Evolutionary conservation across 2,329 filamentous ascomycete species (phyloP).

Genomic region (Hypoxylon sp.): DNA sequence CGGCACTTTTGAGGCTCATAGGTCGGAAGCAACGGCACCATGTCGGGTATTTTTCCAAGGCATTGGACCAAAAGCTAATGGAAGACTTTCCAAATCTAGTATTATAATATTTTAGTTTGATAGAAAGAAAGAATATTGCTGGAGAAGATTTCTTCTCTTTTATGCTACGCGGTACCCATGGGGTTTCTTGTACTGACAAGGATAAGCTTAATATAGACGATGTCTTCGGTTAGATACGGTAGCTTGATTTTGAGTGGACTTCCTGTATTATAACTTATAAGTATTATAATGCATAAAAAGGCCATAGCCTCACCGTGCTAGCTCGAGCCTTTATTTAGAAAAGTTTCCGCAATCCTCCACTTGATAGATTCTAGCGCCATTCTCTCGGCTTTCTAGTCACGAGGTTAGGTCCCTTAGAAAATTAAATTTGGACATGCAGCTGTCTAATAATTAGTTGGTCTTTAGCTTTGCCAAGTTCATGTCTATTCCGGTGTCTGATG

Average conservation of each 20-base stretch:
- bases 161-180: slow-evolving; percentile 28
- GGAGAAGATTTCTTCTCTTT: slow-evolving; percentile 18
- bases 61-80: slow-evolving; percentile 6
- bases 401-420: slow-evolving; percentile 1
- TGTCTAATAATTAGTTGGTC: slow-evolving; percentile 10
- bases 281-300: not conserved
- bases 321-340: slow-evolving; percentile 20
- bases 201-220: slow-evolving; percentile 34
- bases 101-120: not conserved
- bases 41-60: not conserved
- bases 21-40: slow-evolving; percentile 14
- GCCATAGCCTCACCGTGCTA: slow-evolving; percentile 30
- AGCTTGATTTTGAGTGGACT: slow-evolving; percentile 24
- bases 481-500: slow-evolving; percentile 32
- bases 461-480: slow-evolving; percentile 22
- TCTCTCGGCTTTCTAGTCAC: not conserved
- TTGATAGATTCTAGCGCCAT: slow-evolving; percentile 6
- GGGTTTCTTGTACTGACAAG: slow-evolving; percentile 24
- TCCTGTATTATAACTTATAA: slow-evolving; percentile 12
- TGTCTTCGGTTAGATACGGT: slow-evolving; percentile 35
- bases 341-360: slow-evolving; percentile 27
- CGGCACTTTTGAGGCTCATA: not conserved
- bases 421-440: slow-evolving; percentile 8
- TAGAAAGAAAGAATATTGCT: slow-evolving; percentile 8
- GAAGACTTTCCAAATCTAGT: slow-evolving; percentile 27